phyloP scores from a whole-genome alignment of 345 rosid genomes.

The Ceriops tagal region DNA sequence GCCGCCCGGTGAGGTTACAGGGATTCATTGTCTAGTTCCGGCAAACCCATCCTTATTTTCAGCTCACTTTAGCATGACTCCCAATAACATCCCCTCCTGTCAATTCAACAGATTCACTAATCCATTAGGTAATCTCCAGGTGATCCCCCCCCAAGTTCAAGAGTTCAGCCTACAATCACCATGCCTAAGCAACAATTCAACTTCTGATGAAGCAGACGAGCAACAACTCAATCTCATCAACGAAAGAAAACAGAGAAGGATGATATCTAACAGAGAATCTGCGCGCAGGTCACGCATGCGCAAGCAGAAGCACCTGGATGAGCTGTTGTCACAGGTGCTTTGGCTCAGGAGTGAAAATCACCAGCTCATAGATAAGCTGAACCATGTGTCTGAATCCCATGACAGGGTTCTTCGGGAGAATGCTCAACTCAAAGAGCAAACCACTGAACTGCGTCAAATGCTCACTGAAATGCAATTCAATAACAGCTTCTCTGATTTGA shows the following conservation, averaged over 20 bases:
- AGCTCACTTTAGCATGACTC: slow-evolving; percentile 35
- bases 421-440: slow-evolving; percentile 66
- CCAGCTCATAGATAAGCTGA: slow-evolving; percentile 70
- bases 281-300: slow-evolving; percentile 95
- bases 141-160: slow-evolving; percentile 29
- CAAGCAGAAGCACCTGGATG: slow-evolving; percentile 92
- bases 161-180: slow-evolving; percentile 43
- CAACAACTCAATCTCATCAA: slow-evolving; percentile 54
- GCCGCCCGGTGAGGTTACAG: slow-evolving; percentile 58
- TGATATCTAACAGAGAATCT: slow-evolving; percentile 92
- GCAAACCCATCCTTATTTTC: slow-evolving; percentile 44
- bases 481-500: slow-evolving; percentile 44
- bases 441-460: slow-evolving; percentile 58
- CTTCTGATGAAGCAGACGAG: slow-evolving; percentile 81
- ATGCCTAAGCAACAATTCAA: slow-evolving; percentile 59
- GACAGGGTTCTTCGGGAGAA: slow-evolving; percentile 60
- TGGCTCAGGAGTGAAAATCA: slow-evolving; percentile 86
- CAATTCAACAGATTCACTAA: slow-evolving; percentile 29
- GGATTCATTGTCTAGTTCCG: slow-evolving; percentile 40
- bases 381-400: slow-evolving; percentile 55
- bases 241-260: slow-evolving; percentile 87
- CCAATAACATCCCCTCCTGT: slow-evolving; percentile 28
- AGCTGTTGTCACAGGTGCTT: slow-evolving; percentile 82
- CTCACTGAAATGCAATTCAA: slow-evolving; percentile 55
- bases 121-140: slow-evolving; percentile 33